Conservation (phyloP, 2,329 filamentous ascomycete genomes). For the Paramyrothecium roridum region DNA sequence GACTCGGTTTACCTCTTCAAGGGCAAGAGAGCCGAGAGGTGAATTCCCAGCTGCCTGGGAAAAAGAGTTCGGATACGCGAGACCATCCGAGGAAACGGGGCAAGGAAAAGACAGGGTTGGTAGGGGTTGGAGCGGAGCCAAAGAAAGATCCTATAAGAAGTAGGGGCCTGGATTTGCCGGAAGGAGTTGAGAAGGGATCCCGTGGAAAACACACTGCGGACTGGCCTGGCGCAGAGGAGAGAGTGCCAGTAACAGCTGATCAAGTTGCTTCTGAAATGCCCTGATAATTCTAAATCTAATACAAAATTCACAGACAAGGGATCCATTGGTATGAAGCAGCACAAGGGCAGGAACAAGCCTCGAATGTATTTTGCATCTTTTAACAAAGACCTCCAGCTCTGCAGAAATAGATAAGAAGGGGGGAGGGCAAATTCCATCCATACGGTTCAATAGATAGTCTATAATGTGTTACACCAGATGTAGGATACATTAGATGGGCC, state of each 20-base stretch:
- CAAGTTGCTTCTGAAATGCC: not conserved
- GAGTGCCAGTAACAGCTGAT: not conserved
- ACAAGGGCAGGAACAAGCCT: not conserved
- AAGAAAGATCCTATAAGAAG: not conserved
- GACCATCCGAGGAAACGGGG: not conserved
- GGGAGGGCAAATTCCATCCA: not conserved
- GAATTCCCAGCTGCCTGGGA: not conserved
- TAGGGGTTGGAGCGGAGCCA: not conserved
- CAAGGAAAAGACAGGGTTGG: not conserved
- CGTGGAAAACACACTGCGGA: not conserved
- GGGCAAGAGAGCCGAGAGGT: not conserved
- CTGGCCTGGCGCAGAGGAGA: not conserved
- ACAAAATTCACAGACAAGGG: not conserved
- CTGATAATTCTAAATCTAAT: not conserved
- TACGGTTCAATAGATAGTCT: not conserved
- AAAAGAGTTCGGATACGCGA: not conserved
- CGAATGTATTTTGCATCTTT: not conserved
- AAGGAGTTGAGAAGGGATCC: not conserved
- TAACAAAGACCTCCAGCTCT: not conserved
- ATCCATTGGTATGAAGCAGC: not conserved
- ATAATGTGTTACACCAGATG: not conserved
- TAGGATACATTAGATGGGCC: not conserved
- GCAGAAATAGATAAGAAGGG: not conserved
- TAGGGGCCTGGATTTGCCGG: not conserved
- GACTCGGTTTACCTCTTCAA: slow-evolving; percentile 9